These are phyloP conservation scores for Myriosclerotinia scirpicola DNA, from an alignment of 2,329 filamentous ascomycete genomes.

Conservation along the genomic window DNA sequence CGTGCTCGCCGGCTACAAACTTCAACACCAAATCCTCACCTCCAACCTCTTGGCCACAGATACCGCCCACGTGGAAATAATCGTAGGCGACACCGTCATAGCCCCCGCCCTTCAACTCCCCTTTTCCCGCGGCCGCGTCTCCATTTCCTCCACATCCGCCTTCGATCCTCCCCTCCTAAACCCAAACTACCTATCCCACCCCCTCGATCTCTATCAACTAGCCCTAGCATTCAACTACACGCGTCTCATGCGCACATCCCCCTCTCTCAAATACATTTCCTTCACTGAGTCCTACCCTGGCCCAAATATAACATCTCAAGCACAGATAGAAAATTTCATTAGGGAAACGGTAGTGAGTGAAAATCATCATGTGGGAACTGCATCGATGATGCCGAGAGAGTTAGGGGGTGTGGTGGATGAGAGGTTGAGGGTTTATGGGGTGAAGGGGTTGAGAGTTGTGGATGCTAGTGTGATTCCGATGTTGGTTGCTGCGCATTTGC, in stretches of 20 bases:
- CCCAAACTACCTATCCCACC: conserved; percentile 45
- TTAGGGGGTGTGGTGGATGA: conserved; percentile 34
- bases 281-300: conserved; percentile 8
- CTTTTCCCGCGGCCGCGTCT: conserved; percentile 56
- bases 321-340: conserved; percentile 8
- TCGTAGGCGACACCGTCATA: conserved; percentile 9
- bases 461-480: conserved; percentile 37
- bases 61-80: conserved; percentile 13
- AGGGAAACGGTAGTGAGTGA: not conserved
- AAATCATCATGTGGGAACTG: conserved; percentile 24
- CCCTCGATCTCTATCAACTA: conserved; percentile 41
- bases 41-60: not conserved
- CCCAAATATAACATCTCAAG: not conserved
- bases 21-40: conserved; percentile 9
- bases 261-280: not conserved
- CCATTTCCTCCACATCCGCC: conserved; percentile 45
- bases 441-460: conserved; percentile 33
- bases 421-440: conserved; percentile 36
- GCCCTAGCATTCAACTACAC: conserved; percentile 21
- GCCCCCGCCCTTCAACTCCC: conserved; percentile 44
- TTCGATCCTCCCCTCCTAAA: conserved; percentile 44
- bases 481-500: conserved; percentile 32
- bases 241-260: conserved; percentile 7
- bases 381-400: conserved; percentile 18
- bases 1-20: conserved; percentile 6